These are phyloP conservation scores for Entomortierella beljakovae DNA, from an alignment of 192 early-diverging fungal genomes.

Conservation along the genomic window DNA sequence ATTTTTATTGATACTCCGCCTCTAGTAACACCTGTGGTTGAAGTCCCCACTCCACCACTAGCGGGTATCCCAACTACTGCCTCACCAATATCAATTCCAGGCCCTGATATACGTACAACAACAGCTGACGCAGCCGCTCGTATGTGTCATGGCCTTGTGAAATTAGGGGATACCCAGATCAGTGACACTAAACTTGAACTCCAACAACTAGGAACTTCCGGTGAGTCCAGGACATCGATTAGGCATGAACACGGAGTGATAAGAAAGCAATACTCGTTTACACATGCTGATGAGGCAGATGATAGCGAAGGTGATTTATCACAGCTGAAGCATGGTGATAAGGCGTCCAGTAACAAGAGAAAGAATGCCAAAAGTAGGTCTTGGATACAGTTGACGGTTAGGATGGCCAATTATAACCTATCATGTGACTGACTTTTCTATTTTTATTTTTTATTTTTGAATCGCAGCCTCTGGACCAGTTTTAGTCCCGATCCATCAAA, in stretches of 20 bases:
- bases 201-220: neutral
- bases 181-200: neutral
- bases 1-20: constrained; percentile 46
- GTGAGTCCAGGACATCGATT: neutral
- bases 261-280: too few relatives aligned
- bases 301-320: too few relatives aligned
- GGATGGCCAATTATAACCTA: too few relatives aligned
- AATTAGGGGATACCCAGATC: neutral
- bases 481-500: constrained; percentile 40
- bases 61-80: neutral
- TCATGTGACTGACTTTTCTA: too few relatives aligned
- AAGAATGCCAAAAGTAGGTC: too few relatives aligned
- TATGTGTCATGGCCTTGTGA: constrained; percentile 5
- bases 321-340: too few relatives aligned
- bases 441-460: too few relatives aligned
- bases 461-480: constrained; percentile 13
- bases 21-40: neutral
- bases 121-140: constrained; percentile 33
- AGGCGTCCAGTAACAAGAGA: too few relatives aligned
- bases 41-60: neutral
- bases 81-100: neutral
- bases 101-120: constrained; percentile 9
- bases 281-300: too few relatives aligned
- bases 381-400: too few relatives aligned
- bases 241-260: too few relatives aligned